Conservation (phyloP, 371 early-diverging fungal genomes). For the Haplosporangium sp. region DNA sequence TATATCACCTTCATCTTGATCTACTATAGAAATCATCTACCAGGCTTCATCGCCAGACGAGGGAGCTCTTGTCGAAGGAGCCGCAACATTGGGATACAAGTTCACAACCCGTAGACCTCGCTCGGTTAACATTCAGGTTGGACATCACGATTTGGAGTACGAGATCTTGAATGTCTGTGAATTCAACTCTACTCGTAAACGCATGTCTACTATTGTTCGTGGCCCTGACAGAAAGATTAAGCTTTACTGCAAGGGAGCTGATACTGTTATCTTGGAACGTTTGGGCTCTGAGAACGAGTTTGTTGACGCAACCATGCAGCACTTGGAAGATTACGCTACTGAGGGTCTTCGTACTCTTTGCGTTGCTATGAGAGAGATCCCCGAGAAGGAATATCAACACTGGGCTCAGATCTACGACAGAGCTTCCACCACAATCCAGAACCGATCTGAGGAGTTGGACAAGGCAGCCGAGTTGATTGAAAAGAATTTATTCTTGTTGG, state of each 20-base stretch:
- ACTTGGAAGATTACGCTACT: slow-evolving; percentile 89
- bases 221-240: slow-evolving; percentile 91
- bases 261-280: slow-evolving; percentile 97
- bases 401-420: slow-evolving; percentile 89
- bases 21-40: slow-evolving; percentile 70
- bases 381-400: slow-evolving; percentile 87
- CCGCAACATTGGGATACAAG: slow-evolving; percentile 69
- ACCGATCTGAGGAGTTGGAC: slow-evolving; percentile 89
- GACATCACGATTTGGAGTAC: slow-evolving; percentile 76
- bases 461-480: slow-evolving; percentile 96
- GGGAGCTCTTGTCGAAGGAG: slow-evolving; percentile 90
- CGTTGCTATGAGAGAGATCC: slow-evolving; percentile 92
- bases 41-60: slow-evolving; percentile 95
- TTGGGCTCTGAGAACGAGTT: slow-evolving; percentile 79
- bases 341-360: slow-evolving; percentile 96
- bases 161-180: slow-evolving; percentile 96
- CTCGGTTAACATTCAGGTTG: slow-evolving; percentile 81
- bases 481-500: slow-evolving; percentile 89
- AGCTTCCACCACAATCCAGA: slow-evolving; percentile 90
- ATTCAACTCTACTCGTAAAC: slow-evolving; percentile 97
- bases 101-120: slow-evolving; percentile 89
- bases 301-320: slow-evolving; percentile 80
- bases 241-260: slow-evolving; percentile 98
- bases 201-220: slow-evolving; percentile 96
- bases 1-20: background rate